Conservation (phyloP, 768 basidiomycete species). For the Lactifluus pinguis region DNA sequence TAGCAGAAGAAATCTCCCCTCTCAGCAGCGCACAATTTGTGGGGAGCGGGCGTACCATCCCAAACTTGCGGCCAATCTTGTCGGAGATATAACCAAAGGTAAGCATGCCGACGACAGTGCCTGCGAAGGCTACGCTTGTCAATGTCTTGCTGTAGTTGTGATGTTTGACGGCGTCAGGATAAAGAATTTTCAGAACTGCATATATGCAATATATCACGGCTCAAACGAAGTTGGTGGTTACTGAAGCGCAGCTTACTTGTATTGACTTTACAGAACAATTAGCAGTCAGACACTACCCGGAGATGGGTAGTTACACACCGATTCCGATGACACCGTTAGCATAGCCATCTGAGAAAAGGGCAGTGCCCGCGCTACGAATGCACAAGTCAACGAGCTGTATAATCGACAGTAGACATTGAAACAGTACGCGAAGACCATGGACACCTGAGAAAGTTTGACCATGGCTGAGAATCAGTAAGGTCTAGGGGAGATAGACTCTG, state of each 20-base stretch:
- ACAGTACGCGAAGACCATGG: conserved; percentile 72
- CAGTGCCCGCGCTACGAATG: conserved; percentile 64
- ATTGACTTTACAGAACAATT: conserved; percentile 41
- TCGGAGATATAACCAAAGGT: conserved; percentile 77
- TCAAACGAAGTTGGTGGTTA: not conserved
- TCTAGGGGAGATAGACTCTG: not conserved
- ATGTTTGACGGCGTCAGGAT: conserved; percentile 40
- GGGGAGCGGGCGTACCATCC: conserved; percentile 56
- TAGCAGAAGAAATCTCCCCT: conserved; percentile 22
- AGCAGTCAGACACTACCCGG: not conserved
- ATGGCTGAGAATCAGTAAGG: not conserved
- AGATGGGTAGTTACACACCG: conserved; percentile 40
- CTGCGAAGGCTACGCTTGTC: conserved; percentile 70
- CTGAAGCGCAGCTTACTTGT: conserved; percentile 39
- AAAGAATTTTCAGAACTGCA: conserved; percentile 61
- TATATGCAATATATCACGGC: not conserved
- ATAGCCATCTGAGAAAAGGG: conserved; percentile 86
- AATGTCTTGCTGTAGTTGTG: conserved; percentile 57
- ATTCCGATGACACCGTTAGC: conserved; percentile 72
- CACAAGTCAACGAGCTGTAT: conserved; percentile 2
- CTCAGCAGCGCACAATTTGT: not conserved
- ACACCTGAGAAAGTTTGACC: conserved; percentile 41
- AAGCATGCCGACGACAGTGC: conserved; percentile 82
- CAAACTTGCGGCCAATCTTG: conserved; percentile 65
- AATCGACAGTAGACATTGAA: not conserved